A percentile compares a stretch with the other conserved stretches of the same genome.
These are phyloP conservation scores for Podila epigama DNA, from an alignment of 192 early-diverging fungal species.

Conservation along the genomic window DNA sequence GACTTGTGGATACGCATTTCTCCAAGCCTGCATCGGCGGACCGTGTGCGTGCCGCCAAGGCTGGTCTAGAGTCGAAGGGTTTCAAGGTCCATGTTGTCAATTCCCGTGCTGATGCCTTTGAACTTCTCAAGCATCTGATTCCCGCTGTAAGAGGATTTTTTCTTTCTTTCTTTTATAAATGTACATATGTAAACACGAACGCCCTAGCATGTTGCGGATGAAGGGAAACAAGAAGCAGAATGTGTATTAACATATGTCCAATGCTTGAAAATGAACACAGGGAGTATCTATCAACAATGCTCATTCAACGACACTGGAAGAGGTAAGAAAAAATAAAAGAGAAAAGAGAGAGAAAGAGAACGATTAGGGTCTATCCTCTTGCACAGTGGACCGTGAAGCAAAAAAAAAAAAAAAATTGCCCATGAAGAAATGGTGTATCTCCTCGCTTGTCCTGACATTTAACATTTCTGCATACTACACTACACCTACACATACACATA, in stretches of 20 bases:
- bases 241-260: background rate
- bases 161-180: background rate
- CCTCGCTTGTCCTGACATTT: background rate
- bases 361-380: too few relatives aligned
- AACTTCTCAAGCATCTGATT: slow-evolving; percentile 45
- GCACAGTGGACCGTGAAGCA: too few relatives aligned
- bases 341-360: too few relatives aligned
- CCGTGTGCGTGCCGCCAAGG: slow-evolving; percentile 36
- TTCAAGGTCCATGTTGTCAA: slow-evolving; percentile 51
- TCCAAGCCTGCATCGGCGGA: slow-evolving; percentile 35
- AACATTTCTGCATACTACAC: background rate
- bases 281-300: slow-evolving; percentile 51
- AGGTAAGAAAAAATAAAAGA: slow-evolving; percentile 13
- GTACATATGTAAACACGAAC: too few relatives aligned
- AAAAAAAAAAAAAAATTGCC: too few relatives aligned
- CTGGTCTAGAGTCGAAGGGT: slow-evolving; percentile 44
- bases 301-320: slow-evolving; percentile 53
- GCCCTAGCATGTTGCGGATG: too few relatives aligned
- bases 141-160: slow-evolving; percentile 26
- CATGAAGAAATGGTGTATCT: background rate
- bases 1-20: slow-evolving; percentile 6
- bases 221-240: background rate
- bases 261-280: slow-evolving; percentile 4
- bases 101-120: slow-evolving; percentile 33
- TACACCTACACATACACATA: background rate